Conservation (phyloP, 331 rosid species). For the Rhamnella rubrinervis region DNA sequence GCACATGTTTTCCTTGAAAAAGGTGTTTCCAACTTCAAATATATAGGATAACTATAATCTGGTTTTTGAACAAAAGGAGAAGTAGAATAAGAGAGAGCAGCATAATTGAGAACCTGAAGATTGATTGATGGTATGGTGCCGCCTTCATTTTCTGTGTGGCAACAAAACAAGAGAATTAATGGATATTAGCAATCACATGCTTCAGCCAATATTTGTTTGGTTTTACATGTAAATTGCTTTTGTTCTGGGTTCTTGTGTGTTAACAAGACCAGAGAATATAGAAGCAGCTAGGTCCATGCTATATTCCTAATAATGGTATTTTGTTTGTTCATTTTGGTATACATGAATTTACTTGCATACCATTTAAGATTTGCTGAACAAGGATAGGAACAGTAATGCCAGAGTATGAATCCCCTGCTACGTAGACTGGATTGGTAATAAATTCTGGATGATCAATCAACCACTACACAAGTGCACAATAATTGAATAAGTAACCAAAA, state of each 20-base stretch:
- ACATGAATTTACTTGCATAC: conserved; percentile 25
- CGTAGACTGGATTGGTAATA: conserved; percentile 40
- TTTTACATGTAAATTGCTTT: no score
- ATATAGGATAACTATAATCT: no score
- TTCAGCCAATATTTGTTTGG: no score
- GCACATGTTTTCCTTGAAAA: no score
- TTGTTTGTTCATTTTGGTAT: no score
- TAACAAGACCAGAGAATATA: no score
- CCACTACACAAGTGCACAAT: conserved; percentile 43
- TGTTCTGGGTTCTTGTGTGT: no score
- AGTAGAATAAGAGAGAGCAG: not conserved
- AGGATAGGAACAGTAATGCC: conserved; percentile 55
- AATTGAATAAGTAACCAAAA: no score
- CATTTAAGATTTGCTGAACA: conserved; percentile 47
- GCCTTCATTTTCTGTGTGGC: conserved; percentile 46
- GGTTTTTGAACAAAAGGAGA: not conserved
- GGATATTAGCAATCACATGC: not conserved
- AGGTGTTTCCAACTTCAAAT: no score
- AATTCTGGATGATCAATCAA: conserved; percentile 53
- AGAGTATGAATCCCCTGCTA: conserved; percentile 65
- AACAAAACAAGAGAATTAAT: not conserved
- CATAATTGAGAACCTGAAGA: conserved; percentile 34
- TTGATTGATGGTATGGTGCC: conserved; percentile 44
- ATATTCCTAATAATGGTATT: no score
- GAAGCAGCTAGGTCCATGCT: no score